Percentiles rank a stretch among this genome's conserved stretches.
These are phyloP conservation scores for Acanthamoeba triangularis DNA, from an alignment of 208 protist species.

Conservation along the genomic window DNA sequence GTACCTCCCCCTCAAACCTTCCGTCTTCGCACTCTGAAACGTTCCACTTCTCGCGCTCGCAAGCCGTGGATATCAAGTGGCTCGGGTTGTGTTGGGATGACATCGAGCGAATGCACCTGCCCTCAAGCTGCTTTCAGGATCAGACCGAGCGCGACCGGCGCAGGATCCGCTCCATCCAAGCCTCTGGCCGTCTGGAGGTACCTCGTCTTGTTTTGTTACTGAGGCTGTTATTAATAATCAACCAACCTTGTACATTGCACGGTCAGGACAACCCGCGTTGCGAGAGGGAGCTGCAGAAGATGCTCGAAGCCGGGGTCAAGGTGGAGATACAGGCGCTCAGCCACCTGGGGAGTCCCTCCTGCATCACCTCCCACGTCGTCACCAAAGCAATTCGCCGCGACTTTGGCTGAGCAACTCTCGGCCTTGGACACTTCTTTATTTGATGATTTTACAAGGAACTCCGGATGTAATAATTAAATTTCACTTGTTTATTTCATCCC, in stretches of 20 bases:
- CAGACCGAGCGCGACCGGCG: not conserved
- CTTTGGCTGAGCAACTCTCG: too few species aligned
- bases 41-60: not conserved
- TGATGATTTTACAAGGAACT: too few species aligned
- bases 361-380: not conserved
- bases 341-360: not conserved
- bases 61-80: slow-evolving; percentile 72
- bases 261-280: slow-evolving; percentile 12
- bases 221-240: too few species aligned
- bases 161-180: not conserved
- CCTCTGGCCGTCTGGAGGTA: too few species aligned
- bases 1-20: not conserved
- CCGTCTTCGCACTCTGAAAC: not conserved
- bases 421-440: too few species aligned
- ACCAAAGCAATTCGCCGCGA: slow-evolving; percentile 47
- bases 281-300: not conserved
- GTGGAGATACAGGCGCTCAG: slow-evolving; percentile 57
- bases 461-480: too few species aligned
- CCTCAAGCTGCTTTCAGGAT: not conserved
- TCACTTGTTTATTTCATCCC: too few species aligned
- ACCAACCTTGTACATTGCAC: not conserved
- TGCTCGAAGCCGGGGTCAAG: not conserved
- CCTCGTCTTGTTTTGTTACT: too few species aligned
- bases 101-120: not conserved
- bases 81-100: slow-evolving; percentile 32